Percentiles rank a stretch among this genome's conserved stretches.
These are phyloP conservation scores for Takashimella tepidaria DNA, from an alignment of 1,284 basidiomycete genomes.

Conservation along the genomic window DNA sequence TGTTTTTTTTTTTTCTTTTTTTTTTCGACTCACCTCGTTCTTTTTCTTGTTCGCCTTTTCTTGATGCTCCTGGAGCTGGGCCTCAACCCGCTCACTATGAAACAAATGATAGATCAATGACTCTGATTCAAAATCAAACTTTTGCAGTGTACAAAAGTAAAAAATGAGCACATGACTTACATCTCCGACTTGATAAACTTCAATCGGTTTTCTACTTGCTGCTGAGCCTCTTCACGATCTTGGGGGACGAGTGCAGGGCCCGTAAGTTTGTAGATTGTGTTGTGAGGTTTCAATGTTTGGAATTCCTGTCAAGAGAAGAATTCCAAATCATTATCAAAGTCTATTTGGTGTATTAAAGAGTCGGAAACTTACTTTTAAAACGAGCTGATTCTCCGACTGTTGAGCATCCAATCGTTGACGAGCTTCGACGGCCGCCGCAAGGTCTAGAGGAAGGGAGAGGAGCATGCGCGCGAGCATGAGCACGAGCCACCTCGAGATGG, in stretches of 20 bases:
- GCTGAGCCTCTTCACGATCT: conserved; percentile 79
- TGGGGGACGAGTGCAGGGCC: conserved; percentile 89
- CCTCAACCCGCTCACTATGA: conserved; percentile 70
- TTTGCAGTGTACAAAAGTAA: too few species aligned
- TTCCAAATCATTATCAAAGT: neutral
- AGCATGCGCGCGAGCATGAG: too few species aligned
- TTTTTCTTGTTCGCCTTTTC: conserved; percentile 71
- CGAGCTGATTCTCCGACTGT: conserved; percentile 83
- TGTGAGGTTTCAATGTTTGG: conserved; percentile 64
- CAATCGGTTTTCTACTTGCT: conserved; percentile 83
- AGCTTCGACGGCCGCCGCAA: conserved; percentile 66
- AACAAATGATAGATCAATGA: too few species aligned
- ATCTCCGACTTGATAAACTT: conserved; percentile 88
- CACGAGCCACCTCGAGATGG: neutral
- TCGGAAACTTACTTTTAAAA: conserved; percentile 65
- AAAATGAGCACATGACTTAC: conserved; percentile 55
- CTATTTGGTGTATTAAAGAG: too few species aligned
- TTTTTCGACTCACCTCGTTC: conserved; percentile 58
- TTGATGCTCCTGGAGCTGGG: conserved; percentile 68
- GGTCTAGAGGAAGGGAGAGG: too few species aligned
- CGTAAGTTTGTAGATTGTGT: conserved; percentile 84
- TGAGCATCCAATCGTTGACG: conserved; percentile 82
- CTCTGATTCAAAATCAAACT: too few species aligned
- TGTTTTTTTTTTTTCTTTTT: neutral
- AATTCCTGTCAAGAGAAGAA: conserved; percentile 64